These are phyloP conservation scores for Colletotrichum sublineola DNA, from an alignment of 2,329 filamentous ascomycete species.

Conservation along the genomic window DNA sequence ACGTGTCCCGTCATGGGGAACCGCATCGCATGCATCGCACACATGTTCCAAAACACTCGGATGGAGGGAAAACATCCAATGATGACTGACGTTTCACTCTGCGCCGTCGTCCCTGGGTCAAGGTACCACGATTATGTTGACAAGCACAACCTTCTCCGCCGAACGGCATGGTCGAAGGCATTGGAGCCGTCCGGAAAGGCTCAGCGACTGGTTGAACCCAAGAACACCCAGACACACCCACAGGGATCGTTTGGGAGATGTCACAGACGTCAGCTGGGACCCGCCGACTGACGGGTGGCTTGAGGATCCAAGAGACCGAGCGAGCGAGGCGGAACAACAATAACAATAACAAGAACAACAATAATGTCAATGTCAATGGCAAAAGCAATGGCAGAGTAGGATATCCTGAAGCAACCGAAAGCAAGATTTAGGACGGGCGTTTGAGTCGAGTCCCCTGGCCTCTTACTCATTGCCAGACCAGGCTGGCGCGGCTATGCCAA, in stretches of 20 bases:
- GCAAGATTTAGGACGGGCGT: slow-evolving; percentile 30
- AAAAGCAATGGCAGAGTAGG: background rate
- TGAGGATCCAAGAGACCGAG: slow-evolving; percentile 1
- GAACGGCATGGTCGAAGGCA: slow-evolving; percentile 27
- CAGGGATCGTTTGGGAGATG: slow-evolving; percentile 32
- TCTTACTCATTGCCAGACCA: slow-evolving; percentile 30
- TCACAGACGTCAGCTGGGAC: slow-evolving; percentile 38
- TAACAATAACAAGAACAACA: background rate
- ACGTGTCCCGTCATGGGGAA: slow-evolving; percentile 28
- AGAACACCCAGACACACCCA: slow-evolving; percentile 24
- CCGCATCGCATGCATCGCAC: slow-evolving; percentile 22
- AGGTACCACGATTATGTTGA: slow-evolving; percentile 32
- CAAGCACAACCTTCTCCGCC: slow-evolving; percentile 35
- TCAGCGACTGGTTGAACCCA: slow-evolving; percentile 25
- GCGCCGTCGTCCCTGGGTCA: slow-evolving; percentile 33
- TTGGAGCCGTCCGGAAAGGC: slow-evolving; percentile 26
- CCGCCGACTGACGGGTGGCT: slow-evolving; percentile 31
- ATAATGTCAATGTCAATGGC: background rate
- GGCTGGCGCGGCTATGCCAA: slow-evolving; percentile 35
- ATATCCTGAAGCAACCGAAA: background rate
- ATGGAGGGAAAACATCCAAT: slow-evolving; percentile 38
- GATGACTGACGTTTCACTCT: slow-evolving; percentile 40
- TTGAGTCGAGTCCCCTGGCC: slow-evolving; percentile 33
- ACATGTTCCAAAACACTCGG: slow-evolving; percentile 39
- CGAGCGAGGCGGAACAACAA: background rate